These are phyloP conservation scores for Bothriochloa decipiens DNA, from an alignment of 176 grass and related monocot species.

Conservation along the genomic window DNA sequence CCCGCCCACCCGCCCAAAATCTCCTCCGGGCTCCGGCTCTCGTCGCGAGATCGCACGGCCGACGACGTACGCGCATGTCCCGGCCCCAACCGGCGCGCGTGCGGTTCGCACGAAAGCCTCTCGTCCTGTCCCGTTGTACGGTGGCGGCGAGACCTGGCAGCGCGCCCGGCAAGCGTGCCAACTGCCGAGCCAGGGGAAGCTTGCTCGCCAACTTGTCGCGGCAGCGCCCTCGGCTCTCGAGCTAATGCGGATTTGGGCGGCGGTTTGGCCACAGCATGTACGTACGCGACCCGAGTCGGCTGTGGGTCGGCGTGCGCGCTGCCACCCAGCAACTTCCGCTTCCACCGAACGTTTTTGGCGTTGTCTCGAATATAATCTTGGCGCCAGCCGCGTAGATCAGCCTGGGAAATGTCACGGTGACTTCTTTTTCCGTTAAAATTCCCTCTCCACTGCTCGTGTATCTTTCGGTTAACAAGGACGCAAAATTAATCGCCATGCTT, in stretches of 20 bases:
- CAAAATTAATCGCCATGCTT: not conserved
- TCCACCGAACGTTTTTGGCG: constrained; percentile 19
- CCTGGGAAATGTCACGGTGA: constrained; percentile 33
- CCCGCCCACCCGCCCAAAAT: constrained; percentile 3
- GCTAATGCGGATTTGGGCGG: constrained; percentile 43
- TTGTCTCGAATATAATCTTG: constrained; percentile 12
- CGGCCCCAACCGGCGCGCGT: not conserved
- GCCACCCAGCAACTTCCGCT: constrained; percentile 9
- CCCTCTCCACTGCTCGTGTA: not conserved
- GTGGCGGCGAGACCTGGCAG: not conserved
- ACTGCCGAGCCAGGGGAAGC: not conserved
- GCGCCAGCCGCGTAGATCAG: constrained; percentile 1
- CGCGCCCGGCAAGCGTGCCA: constrained; percentile 24
- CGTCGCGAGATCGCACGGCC: not conserved
- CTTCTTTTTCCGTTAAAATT: not conserved
- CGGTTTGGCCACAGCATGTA: constrained; percentile 43
- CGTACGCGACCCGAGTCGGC: not conserved
- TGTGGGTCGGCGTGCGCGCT: constrained; percentile 6
- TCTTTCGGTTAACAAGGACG: not conserved
- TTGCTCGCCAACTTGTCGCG: not conserved
- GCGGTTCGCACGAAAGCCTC: not conserved
- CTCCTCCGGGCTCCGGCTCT: not conserved
- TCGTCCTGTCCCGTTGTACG: not conserved
- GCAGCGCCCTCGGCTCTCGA: constrained; percentile 30
- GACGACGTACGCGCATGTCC: not conserved